Base-by-base conservation (phyloP, 371 early-diverging fungal genomes). In the Zychaea mexicana region DNA sequence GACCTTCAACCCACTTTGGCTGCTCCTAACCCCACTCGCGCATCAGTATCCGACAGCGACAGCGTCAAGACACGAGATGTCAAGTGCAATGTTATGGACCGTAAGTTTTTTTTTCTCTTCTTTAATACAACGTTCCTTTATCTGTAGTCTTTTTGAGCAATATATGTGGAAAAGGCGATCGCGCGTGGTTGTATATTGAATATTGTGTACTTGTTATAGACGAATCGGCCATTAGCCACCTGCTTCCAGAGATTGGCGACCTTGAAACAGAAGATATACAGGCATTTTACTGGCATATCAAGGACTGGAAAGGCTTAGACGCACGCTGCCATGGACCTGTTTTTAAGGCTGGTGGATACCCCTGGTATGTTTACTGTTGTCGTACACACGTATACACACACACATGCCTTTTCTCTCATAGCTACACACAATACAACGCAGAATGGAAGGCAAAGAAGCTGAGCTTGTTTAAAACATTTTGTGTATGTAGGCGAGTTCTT, bases 401-500 rank as follows among this genome's bases (percentile, higher is more conserved):
- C n/a, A n/a, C n/a, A n/a, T n/a, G n/a, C n/a, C n/a, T n/a, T n/a
- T n/a, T n/a, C n/a, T n/a, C n/a, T n/a, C n/a, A n/a, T n/a, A n/a
- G n/a, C n/a, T n/a, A n/a, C n/a, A n/a, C n/a, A n/a, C n/a, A n/a
- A n/a, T n/a, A n/a, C n/a, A n/a, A n/a, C n/a, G n/a, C n/a, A n/a
- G n/a, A n/a, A n/a, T n/a, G n/a, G n/a, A n/a, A n/a, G n/a, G n/a
- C n/a, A n/a, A n/a, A n/a, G n/a, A n/a, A n/a, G n/a, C n/a, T n/a
- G n/a, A n/a, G 38, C 38, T 15, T 36, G 38, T 36, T 36, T 15
- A 15, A 36, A n/a, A n/a, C n/a, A n/a, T n/a, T n/a, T n/a, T n/a
- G n/a, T 39, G 10, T 39, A 15, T 12, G 4, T 55, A 90, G 94
- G 94, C 83, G 90, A 54, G 84, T 96, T 30, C 78, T 96, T 7